Conservation (phyloP, 2,329 filamentous ascomycete species). For the Penicillium frequentans region DNA sequence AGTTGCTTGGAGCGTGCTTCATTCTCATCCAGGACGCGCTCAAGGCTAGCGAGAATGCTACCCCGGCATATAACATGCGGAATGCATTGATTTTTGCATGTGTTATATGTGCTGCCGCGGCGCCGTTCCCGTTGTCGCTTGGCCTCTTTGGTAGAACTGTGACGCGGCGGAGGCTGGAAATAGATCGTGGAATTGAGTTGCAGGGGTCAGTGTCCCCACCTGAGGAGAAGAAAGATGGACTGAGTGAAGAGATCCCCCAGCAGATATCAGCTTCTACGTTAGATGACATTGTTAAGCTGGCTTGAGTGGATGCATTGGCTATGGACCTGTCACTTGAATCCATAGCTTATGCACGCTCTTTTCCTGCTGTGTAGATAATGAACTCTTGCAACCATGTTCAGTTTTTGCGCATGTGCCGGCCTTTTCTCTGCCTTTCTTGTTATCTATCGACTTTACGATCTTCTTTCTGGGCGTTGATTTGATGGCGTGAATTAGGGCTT, state of each 20-base stretch:
- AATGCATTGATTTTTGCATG: constrained; percentile 76
- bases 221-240: not conserved
- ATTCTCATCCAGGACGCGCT: constrained; percentile 80
- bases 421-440: not conserved
- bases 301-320: not conserved
- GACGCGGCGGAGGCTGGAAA: constrained; percentile 40
- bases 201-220: constrained; percentile 5
- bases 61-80: constrained; percentile 71
- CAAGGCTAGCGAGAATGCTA: constrained; percentile 48
- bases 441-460: not conserved
- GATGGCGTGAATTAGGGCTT: not conserved
- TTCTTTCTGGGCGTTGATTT: not conserved
- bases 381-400: not conserved
- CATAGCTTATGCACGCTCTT: not conserved
- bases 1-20: constrained; percentile 81
- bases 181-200: constrained; percentile 34
- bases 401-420: not conserved
- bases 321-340: not conserved
- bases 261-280: not conserved
- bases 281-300: not conserved
- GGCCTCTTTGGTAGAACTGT: constrained; percentile 65
- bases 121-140: constrained; percentile 68
- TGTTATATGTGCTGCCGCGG: constrained; percentile 63
- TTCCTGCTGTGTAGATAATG: not conserved
- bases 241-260: not conserved